These are phyloP conservation scores for Wallacemonas rigidus DNA, from an alignment of 208 protist species.

Conservation along the genomic window DNA sequence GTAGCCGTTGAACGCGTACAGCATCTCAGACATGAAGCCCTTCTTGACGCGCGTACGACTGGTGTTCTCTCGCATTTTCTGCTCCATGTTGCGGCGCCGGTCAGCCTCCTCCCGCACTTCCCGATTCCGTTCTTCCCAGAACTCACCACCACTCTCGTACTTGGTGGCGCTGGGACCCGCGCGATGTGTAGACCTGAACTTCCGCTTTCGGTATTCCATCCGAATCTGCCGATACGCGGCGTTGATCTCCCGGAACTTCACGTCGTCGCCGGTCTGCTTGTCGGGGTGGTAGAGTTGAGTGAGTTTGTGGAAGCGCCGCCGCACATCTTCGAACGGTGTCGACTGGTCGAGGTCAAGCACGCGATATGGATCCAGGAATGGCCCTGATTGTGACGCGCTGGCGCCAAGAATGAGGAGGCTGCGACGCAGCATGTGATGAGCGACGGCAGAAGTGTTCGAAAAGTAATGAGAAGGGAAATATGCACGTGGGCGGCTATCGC, in stretches of 20 bases:
- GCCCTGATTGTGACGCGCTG: constrained; percentile 1
- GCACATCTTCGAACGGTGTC: constrained; percentile 62
- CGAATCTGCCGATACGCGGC: constrained; percentile 63
- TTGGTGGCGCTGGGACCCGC: background rate
- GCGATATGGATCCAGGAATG: constrained; percentile 43
- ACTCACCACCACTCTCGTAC: constrained; percentile 33
- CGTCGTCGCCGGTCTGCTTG: constrained; percentile 59
- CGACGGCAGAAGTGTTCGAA: background rate
- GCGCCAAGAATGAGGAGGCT: constrained; percentile 13
- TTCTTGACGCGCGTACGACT: constrained; percentile 1
- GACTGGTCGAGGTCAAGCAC: constrained; percentile 50
- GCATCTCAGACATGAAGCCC: constrained; percentile 26
- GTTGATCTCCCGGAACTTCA: constrained; percentile 79
- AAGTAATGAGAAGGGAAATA: too few relatives aligned
- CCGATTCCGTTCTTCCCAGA: constrained; percentile 56
- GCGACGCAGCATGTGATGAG: constrained; percentile 26
- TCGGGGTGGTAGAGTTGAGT: constrained; percentile 73
- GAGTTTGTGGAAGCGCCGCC: constrained; percentile 61
- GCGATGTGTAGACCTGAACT: constrained; percentile 11
- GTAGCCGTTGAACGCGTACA: constrained; percentile 41
- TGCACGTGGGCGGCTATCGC: too few relatives aligned
- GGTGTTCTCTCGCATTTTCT: constrained; percentile 15
- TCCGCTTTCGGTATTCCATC: constrained; percentile 36
- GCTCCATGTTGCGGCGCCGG: constrained; percentile 22
- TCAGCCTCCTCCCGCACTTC: constrained; percentile 36